Conservation (phyloP, 495 filamentous ascomycete genomes). For the Clohesyomyces aquaticus region DNA sequence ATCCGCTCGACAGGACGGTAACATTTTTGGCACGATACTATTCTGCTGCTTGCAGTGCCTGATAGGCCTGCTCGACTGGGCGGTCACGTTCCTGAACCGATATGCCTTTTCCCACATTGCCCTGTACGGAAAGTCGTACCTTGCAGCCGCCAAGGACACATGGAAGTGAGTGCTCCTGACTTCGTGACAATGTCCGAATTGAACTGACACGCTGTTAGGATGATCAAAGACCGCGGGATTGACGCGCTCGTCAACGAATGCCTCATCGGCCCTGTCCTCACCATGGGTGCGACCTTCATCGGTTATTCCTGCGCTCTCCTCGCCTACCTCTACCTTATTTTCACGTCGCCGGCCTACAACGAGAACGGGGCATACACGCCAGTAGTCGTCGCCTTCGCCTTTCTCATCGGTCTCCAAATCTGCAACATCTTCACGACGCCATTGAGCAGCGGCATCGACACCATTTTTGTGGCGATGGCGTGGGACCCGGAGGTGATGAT, state of each 20-base stretch:
- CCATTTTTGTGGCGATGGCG: constrained; percentile 85
- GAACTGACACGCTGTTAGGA: constrained; percentile 44
- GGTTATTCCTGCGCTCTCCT: constrained; percentile 80
- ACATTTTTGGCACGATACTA: constrained; percentile 65
- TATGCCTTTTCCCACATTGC: constrained; percentile 94
- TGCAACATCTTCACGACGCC: constrained; percentile 84
- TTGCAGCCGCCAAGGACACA: constrained; percentile 83
- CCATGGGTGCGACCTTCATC: constrained; percentile 81
- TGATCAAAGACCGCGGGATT: constrained; percentile 90
- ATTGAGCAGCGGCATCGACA: constrained; percentile 63
- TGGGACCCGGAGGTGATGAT: constrained; percentile 89
- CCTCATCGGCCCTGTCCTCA: constrained; percentile 86
- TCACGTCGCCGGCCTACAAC: constrained; percentile 81
- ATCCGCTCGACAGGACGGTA: constrained; percentile 66
- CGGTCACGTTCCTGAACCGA: constrained; percentile 75
- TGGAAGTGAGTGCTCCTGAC: constrained; percentile 58
- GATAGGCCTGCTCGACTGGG: constrained; percentile 81
- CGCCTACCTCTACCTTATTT: constrained; percentile 81
- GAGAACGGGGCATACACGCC: constrained; percentile 67
- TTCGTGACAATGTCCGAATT: background rate
- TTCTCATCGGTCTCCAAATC: constrained; percentile 84
- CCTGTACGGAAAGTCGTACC: constrained; percentile 84
- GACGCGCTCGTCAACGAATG: constrained; percentile 90
- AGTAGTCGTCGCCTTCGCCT: constrained; percentile 80
- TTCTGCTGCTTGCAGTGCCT: constrained; percentile 76